Evolutionary conservation across 169 alveolate genomes (phyloP).

Genomic region (Theileria annulata): DNA sequence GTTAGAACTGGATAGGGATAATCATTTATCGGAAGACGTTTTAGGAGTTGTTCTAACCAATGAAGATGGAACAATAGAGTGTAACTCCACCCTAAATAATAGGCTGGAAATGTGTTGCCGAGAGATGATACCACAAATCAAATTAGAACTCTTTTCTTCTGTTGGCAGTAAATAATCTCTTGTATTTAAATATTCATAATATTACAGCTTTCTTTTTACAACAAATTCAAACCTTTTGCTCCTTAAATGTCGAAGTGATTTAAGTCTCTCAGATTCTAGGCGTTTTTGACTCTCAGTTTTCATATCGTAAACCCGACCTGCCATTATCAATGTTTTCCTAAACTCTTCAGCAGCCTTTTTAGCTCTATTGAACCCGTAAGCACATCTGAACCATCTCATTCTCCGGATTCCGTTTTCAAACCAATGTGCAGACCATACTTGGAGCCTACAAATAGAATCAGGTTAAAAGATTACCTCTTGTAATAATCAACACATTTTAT

Average conservation of each 20-base stretch:
- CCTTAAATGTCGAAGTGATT: constrained; percentile 59
- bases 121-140: constrained; percentile 77
- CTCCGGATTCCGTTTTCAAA: constrained; percentile 81
- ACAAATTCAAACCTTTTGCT: constrained; percentile 48
- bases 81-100: constrained; percentile 78
- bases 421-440: constrained; percentile 85
- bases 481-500: constrained; percentile 72
- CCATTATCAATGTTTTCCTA: constrained; percentile 45
- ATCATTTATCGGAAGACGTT: constrained; percentile 71
- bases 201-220: constrained; percentile 7
- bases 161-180: constrained; percentile 6
- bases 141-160: constrained; percentile 72
- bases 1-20: constrained; percentile 76
- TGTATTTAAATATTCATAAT: neutral
- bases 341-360: constrained; percentile 81
- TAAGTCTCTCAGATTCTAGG: constrained; percentile 65
- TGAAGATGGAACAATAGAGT: constrained; percentile 77
- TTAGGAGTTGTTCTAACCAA: constrained; percentile 77
- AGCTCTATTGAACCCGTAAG: constrained; percentile 81
- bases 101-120: constrained; percentile 76
- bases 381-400: constrained; percentile 81
- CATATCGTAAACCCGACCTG: constrained; percentile 71
- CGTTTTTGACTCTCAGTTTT: constrained; percentile 72
- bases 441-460: constrained; percentile 51
- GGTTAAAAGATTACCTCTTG: constrained; percentile 42